Evolutionary conservation across 2,329 filamentous ascomycete genomes (phyloP).

Genomic region (Ophiocordyceps robertsii): DNA sequence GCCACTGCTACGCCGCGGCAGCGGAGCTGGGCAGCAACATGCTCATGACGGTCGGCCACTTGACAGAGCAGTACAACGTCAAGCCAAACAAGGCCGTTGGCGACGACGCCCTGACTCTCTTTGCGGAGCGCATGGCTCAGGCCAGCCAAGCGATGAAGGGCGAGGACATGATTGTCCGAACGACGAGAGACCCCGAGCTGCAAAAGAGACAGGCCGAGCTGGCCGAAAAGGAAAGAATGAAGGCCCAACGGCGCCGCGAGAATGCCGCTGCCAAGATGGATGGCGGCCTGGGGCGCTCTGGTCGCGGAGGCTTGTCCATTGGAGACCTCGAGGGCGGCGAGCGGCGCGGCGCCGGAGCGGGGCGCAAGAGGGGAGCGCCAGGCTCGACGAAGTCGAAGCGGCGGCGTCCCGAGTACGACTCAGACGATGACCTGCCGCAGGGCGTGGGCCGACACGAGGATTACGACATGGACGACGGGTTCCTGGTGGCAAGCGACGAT

Average conservation of each 20-base stretch:
- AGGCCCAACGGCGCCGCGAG: conserved; percentile 51
- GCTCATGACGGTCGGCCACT: conserved; percentile 60
- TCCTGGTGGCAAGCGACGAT: conserved; percentile 63
- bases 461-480: conserved; percentile 70
- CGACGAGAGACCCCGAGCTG: conserved; percentile 62
- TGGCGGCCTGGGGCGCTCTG: conserved; percentile 36
- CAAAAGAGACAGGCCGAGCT: conserved; percentile 61
- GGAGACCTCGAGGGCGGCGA: conserved; percentile 63
- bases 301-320: conserved; percentile 48
- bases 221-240: conserved; percentile 60
- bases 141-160: conserved; percentile 42
- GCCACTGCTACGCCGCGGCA: conserved; percentile 63
- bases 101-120: conserved; percentile 56
- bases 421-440: conserved; percentile 57
- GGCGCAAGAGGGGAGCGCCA: conserved; percentile 38
- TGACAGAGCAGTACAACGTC: conserved; percentile 59
- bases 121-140: conserved; percentile 54
- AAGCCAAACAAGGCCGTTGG: conserved; percentile 53
- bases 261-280: conserved; percentile 53
- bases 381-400: conserved; percentile 38
- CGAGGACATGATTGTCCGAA: conserved; percentile 54
- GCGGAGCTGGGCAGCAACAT: conserved; percentile 55
- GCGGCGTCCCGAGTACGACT: conserved; percentile 55
- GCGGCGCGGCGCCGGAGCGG: conserved; percentile 36
- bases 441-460: conserved; percentile 53